Conservation (phyloP, 306 rosid species). For the Cyclanthera cordifolia region DNA sequence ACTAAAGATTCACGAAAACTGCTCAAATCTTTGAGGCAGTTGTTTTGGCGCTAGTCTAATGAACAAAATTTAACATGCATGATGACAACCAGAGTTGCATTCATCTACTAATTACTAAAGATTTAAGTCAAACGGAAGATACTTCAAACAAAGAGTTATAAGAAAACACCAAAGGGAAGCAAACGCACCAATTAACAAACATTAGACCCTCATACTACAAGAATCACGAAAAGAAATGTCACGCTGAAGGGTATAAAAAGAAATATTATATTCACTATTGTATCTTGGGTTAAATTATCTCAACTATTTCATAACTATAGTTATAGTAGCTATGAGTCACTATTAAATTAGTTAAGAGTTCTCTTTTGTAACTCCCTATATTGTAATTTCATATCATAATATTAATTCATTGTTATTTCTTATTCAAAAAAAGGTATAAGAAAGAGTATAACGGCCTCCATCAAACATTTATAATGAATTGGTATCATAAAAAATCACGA, state of each 20-base stretch:
- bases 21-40: background rate
- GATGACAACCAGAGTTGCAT: background rate
- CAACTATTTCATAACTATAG: too few species aligned
- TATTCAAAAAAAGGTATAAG: constrained; percentile 5
- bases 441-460: background rate
- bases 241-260: constrained; percentile 5
- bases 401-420: too few species aligned
- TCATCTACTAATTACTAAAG: background rate
- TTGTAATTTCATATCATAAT: too few species aligned
- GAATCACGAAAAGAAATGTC: background rate
- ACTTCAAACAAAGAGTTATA: background rate
- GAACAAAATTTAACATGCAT: background rate
- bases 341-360: too few species aligned
- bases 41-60: background rate
- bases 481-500: background rate
- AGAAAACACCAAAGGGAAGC: background rate
- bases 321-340: too few species aligned
- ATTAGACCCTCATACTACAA: background rate
- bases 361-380: too few species aligned
- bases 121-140: background rate
- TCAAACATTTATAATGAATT: background rate
- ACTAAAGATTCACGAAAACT: background rate
- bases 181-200: background rate
- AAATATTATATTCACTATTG: too few species aligned
- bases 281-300: too few species aligned